Evolutionary conservation across 805 yeast species (phyloP).

Genomic region (Phaffomyces opuntiae): DNA sequence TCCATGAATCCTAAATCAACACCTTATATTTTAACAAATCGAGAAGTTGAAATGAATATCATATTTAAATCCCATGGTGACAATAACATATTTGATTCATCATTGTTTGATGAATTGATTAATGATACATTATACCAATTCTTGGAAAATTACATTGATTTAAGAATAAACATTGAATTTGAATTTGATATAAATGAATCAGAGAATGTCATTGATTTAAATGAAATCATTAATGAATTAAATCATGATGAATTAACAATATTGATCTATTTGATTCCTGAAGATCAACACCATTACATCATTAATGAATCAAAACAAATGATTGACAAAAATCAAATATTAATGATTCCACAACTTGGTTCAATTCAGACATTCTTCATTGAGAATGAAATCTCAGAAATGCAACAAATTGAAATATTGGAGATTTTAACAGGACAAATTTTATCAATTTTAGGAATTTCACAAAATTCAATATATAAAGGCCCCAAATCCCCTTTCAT

Average conservation of each 20-base stretch:
- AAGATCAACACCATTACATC: background rate
- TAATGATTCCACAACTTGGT: too few species aligned
- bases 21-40: background rate
- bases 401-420: slow-evolving; percentile 3
- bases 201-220: background rate
- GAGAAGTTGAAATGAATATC: background rate
- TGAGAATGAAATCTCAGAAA: too few species aligned
- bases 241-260: background rate
- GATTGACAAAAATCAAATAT: background rate
- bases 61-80: too few species aligned
- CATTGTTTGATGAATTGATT: background rate
- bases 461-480: background rate
- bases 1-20: background rate
- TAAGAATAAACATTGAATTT: background rate
- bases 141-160: background rate
- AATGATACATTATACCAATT: background rate
- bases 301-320: background rate
- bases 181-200: background rate
- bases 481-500: slow-evolving; percentile 10
- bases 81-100: too few species aligned
- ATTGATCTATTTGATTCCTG: background rate
- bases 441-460: slow-evolving; percentile 2
- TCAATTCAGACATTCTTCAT: too few species aligned
- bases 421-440: slow-evolving; percentile 5
- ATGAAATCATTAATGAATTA: background rate